Evolutionary conservation across 2,329 filamentous ascomycete species (phyloP), one percentile per base, ranked within the genome.

Genomic region (Esteya vermicola): DNA sequence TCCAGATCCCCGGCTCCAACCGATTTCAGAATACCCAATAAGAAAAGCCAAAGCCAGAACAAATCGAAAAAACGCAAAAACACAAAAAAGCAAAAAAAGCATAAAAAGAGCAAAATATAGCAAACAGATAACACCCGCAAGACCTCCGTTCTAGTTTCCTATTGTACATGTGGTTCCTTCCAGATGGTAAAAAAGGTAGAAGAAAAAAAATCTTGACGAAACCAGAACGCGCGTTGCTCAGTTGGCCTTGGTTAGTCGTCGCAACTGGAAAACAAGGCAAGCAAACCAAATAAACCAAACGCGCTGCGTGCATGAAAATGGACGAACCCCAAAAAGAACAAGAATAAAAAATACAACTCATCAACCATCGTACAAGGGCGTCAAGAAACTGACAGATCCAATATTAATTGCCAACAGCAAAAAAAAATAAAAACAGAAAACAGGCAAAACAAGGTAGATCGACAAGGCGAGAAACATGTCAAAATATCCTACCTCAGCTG

Each of bases 21-120:
- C n/a, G 23, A 39, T 16, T 38, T 41, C 37, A 39, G 40, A 45
- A 43, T 43, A 39, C 43, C 41, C 28, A 39, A 35, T 38, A 28
- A 19, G 30, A n/a, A 30, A 9, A 22, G 20, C 25, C 27, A 22
- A 19, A 33, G 22, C n/a, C 13, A 26, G 6, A 22, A 10, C 12
- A 22, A 21, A 38, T 6, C 12, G 14, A 26, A n/a, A 21, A 21
- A 16, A 30, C n/a, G 5, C 14, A 12, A 35, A n/a, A 19, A 32
- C 3, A 19, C 9, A 14, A 23, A 38, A 22, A 25, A 20, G 21
- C 8, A 35, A 36, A 28, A 33, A 21, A 39, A 23, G n/a, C n/a
- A n/a, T n/a, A 35, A 14, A 40, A 36, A 25, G n/a, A 23, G n/a
- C n/a, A n/a, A n/a, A n/a, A n/a, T n/a, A n/a, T n/a, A n/a, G n/a